Conservation (phyloP, 768 basidiomycete genomes). For the Cystobasidium onofrii region DNA sequence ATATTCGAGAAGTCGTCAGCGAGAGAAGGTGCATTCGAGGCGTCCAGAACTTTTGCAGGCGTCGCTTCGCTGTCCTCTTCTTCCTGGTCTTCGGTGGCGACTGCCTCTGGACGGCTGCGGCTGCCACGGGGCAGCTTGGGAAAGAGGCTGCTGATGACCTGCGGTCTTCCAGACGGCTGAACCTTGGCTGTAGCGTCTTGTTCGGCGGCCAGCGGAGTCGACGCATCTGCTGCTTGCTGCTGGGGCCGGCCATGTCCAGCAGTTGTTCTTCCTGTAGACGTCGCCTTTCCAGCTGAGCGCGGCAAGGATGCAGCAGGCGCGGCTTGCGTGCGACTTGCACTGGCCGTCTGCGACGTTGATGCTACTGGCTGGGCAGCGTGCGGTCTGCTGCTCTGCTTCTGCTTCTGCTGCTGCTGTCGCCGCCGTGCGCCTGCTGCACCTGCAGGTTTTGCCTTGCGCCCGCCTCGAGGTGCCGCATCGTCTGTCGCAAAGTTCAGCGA, state of each 20-base stretch:
- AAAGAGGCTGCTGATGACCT: constrained; percentile 36
- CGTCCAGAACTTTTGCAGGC: neutral
- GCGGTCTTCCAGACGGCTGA: neutral
- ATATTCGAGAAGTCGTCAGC: constrained; percentile 9
- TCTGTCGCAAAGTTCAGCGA: constrained; percentile 21
- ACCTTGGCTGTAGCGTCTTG: neutral
- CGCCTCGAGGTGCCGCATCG: neutral
- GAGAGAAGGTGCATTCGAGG: constrained; percentile 24
- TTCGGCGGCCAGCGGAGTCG: neutral
- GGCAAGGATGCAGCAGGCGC: neutral
- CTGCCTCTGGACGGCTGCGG: neutral
- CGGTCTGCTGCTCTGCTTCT: constrained; percentile 1
- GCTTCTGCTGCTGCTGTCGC: neutral
- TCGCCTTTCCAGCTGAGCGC: neutral
- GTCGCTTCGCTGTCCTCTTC: neutral
- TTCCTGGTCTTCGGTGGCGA: neutral
- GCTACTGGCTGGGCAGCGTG: neutral
- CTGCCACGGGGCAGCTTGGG: constrained; percentile 3
- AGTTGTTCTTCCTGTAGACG: neutral
- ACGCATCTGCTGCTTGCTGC: neutral
- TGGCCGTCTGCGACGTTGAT: neutral
- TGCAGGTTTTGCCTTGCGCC: neutral
- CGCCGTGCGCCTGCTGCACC: neutral
- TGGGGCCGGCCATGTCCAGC: neutral
- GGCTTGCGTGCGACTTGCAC: no score